Base-by-base conservation (phyloP, 2,329 filamentous ascomycete species). In the Alternaria sp. region DNA sequence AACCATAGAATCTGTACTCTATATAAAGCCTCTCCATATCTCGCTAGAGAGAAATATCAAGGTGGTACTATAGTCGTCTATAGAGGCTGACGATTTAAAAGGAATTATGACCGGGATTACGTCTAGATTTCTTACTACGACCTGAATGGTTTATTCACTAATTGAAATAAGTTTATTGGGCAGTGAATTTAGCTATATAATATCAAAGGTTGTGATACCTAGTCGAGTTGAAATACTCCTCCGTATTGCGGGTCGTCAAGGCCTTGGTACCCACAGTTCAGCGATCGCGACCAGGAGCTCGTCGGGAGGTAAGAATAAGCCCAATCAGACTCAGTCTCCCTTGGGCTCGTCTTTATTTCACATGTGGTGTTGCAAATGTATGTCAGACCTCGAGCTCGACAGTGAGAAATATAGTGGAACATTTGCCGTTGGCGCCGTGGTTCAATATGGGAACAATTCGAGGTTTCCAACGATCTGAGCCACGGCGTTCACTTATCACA, bases 381-480 rank as follows among this genome's bases (percentile, higher is more conserved):
- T 36, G 32, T 16, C 14, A 14, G 32, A 14, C 14, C 12, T 14
- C 14, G 32, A 36, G 32, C 14, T 36, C 14, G 32, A 36, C 32
- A 36, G 1, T 36, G 14, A 36, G 12, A 36, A 16, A 6, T 0
- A 36, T 2, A 36, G 12, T 16, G 11, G 32, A 14, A 16, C 34
- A n/a, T 11, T 30, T 30, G 11, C 28, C 28, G 28, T 30, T 11
- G 28, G 28, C 28, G 11, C 28, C 28, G 28, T 30, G 28, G 28
- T 30, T 11, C 28, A 0, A 30, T 5, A 9, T 11, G 1, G 9
- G 28, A 11, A 30, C 11, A 30, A 30, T 11, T 30, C 28, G 28
- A 30, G 9, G 1, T 0, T 30, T 30, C 9, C 11, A 30, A 11
- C 11, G 0, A 30, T 5, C 9, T 0, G 3, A 4, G 28, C 28